phyloP scores from a whole-genome alignment of 257 asterid genomes.

The Avicennia marina region DNA sequence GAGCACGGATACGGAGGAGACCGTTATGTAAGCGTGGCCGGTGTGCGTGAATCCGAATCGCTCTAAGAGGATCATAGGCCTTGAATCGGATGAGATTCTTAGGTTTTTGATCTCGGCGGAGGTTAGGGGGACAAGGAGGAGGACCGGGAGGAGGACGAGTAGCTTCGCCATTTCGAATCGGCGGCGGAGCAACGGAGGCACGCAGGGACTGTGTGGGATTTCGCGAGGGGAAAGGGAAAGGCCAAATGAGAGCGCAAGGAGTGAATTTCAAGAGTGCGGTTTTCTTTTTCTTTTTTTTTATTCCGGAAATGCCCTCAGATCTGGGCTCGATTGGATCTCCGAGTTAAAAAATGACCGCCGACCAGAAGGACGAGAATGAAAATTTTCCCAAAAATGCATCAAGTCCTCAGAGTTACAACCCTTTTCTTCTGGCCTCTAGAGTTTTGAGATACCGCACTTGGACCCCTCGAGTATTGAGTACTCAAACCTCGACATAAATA shows the following conservation, averaged over 20 bases:
- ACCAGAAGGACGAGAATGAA: background rate
- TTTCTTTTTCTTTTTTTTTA: background rate
- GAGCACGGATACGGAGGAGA: constrained; percentile 68
- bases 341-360: constrained; percentile 19
- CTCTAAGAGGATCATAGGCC: constrained; percentile 88
- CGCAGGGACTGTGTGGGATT: too few relatives aligned
- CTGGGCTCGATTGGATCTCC: constrained; percentile 21
- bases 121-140: constrained; percentile 36
- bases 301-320: constrained; percentile 31
- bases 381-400: background rate
- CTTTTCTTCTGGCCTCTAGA: too few relatives aligned
- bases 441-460: too few relatives aligned
- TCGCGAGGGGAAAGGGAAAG: constrained; percentile 13
- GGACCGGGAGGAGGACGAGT: constrained; percentile 33
- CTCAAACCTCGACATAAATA: too few relatives aligned
- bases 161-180: constrained; percentile 46
- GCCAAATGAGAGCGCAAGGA: constrained; percentile 7
- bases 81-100: constrained; percentile 57
- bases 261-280: constrained; percentile 15
- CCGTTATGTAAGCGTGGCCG: constrained; percentile 64
- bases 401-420: constrained; percentile 7
- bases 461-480: too few relatives aligned
- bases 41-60: constrained; percentile 94
- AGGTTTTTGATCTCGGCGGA: constrained; percentile 79
- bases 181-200: constrained; percentile 22